Percentiles rank a stretch among this genome's conserved stretches.
Evolutionary conservation across 495 filamentous ascomycete genomes (phyloP).

Genomic region (Durotheca rogersii): DNA sequence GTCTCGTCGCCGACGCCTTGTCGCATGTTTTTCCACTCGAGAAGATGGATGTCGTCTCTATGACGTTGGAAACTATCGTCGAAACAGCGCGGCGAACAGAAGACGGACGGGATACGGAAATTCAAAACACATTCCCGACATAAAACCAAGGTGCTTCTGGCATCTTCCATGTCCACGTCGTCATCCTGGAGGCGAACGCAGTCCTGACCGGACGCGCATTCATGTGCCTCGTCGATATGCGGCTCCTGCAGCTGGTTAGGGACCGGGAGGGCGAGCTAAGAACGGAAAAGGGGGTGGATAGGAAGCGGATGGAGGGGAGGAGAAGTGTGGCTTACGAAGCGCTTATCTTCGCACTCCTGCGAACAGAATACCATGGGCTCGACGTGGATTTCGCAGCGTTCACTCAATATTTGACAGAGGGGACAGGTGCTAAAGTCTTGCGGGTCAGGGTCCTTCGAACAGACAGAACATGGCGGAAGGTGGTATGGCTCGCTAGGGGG

Average conservation of each 20-base stretch:
- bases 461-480: slow-evolving; percentile 43
- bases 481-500: slow-evolving; percentile 31
- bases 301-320: too few relatives aligned
- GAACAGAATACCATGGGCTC: slow-evolving; percentile 47
- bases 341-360: slow-evolving; percentile 40
- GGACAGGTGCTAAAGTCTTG: slow-evolving; percentile 40
- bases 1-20: slow-evolving; percentile 30
- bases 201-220: slow-evolving; percentile 28
- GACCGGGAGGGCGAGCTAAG: background rate
- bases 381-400: slow-evolving; percentile 28
- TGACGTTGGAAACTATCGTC: slow-evolving; percentile 43
- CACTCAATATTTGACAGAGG: slow-evolving; percentile 42
- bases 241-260: slow-evolving; percentile 22
- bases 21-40: slow-evolving; percentile 26
- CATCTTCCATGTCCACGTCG: slow-evolving; percentile 27
- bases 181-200: slow-evolving; percentile 27
- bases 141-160: slow-evolving; percentile 27
- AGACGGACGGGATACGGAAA: slow-evolving; percentile 36
- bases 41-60: slow-evolving; percentile 43
- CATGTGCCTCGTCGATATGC: slow-evolving; percentile 26
- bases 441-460: slow-evolving; percentile 30
- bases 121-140: slow-evolving; percentile 45
- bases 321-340: slow-evolving; percentile 40
- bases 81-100: slow-evolving; percentile 46
- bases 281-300: too few relatives aligned